Base-by-base conservation (phyloP, 306 rosid genomes). In the Medicago lupulina region DNA sequence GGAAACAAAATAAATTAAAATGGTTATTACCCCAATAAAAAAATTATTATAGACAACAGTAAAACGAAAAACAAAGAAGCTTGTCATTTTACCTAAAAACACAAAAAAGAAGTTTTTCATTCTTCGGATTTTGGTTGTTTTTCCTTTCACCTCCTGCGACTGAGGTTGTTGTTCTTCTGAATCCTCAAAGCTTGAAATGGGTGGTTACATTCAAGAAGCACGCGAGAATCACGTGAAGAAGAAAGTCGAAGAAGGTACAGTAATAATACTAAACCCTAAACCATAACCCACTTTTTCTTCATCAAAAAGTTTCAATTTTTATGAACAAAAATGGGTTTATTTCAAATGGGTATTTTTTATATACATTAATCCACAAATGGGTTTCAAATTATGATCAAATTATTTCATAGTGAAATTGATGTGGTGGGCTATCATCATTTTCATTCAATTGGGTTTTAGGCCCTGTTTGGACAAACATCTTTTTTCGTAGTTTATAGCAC, bases 221-320 rank as follows among this genome's bases (percentile, higher is more conserved):
- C 97, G 97, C 40, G 86, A 92, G 59, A 95, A 95, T 85, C 97
- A 92, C 69, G 99, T 92, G 53, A 95, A 95, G 96, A 95, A 95
- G 97, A 95, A 95, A 77, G 99, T 85, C 2, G 99, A 92, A 83
- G 98, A 90, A 92, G 99, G 97, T 95, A 78, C 5, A 4, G 8
- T 39, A 36, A 14, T 39, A 36, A 9, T 23, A 67, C 59, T 31
- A 67, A 87, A 77, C 77, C 87, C 79, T 81, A 71, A 73, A 57
- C 46, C 76, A 40, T 66, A 79, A 75, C 80, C 74, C 61, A 47
- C 8, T 6, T 70, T 18, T 70, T n/a, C 38, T 11, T 50, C 46
- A 4, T 61, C 2, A 11, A 1, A 28, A 68, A 59, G 12, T 34
- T 41, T 74, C 55, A 4, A 72, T 68, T 61, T 81, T 61, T 51